Conservation (phyloP, 768 basidiomycete genomes). For the Omphalotus guepiniiformis region DNA sequence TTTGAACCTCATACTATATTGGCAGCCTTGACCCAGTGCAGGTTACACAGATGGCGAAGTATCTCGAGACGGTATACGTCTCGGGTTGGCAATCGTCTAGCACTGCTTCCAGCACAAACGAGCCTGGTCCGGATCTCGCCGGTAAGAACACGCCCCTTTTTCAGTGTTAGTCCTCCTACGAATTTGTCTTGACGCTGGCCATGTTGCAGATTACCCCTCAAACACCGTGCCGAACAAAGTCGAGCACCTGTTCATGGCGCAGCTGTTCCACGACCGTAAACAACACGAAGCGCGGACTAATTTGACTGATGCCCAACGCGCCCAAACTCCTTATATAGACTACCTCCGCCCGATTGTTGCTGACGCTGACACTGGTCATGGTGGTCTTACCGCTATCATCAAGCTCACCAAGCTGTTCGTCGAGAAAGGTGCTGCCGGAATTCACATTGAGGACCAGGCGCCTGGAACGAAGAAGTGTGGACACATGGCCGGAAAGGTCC, state of each 20-base stretch:
- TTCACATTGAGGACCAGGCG: conserved; percentile 97
- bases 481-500: conserved; percentile 93
- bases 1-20: background rate
- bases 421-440: conserved; percentile 96
- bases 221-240: conserved; percentile 99
- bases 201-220: conserved; percentile 80
- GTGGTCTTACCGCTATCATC: conserved; percentile 97
- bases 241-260: conserved; percentile 95
- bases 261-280: conserved; percentile 98
- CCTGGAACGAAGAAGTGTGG: conserved; percentile 96
- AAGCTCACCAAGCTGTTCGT: conserved; percentile 99
- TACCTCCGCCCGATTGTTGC: conserved; percentile 94
- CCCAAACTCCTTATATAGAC: conserved; percentile 69
- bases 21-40: conserved; percentile 95
- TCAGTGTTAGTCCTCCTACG: background rate
- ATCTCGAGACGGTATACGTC: conserved; percentile 97
- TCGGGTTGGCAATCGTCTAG: conserved; percentile 96
- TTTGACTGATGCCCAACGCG: conserved; percentile 67
- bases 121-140: conserved; percentile 98
- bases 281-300: conserved; percentile 77
- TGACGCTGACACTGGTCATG: conserved; percentile 98
- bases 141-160: conserved; percentile 43
- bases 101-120: conserved; percentile 90
- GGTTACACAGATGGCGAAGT: conserved; percentile 97
- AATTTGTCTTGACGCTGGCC: background rate